phyloP scores from a whole-genome alignment of 2,329 filamentous ascomycete genomes.

The Arthrobotrys sinensis region DNA sequence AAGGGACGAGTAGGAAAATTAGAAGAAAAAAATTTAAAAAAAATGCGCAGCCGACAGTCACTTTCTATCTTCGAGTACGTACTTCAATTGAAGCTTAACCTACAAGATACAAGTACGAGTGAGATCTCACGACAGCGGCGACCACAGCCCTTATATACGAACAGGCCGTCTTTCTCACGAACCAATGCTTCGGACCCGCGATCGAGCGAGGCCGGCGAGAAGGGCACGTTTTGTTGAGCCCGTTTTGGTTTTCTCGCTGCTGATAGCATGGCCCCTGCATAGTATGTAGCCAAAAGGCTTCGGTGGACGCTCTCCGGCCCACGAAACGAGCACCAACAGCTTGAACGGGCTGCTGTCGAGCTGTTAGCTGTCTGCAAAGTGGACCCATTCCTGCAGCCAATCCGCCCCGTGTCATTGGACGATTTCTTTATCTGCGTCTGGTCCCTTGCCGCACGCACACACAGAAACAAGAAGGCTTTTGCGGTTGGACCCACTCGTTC shows the following conservation, averaged over 20 bases:
- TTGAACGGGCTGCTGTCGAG: conserved; percentile 14
- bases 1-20: conserved; percentile 1
- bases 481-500: conserved; percentile 28
- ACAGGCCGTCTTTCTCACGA: conserved; percentile 14
- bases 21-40: conserved; percentile 27
- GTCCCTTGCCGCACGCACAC: conserved; percentile 49
- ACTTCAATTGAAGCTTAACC: conserved; percentile 4
- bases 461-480: background rate
- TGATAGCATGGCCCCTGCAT: conserved; percentile 49
- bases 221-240: conserved; percentile 55
- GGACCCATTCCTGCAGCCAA: conserved; percentile 40
- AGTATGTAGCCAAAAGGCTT: conserved; percentile 14
- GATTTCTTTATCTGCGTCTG: conserved; percentile 40
- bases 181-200: conserved; percentile 43
- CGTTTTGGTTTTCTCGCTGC: conserved; percentile 10
- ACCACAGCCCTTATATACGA: conserved; percentile 19
- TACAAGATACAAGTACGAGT: background rate
- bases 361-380: conserved; percentile 16
- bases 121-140: conserved; percentile 15
- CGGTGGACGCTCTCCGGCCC: conserved; percentile 59
- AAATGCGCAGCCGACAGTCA: conserved; percentile 30
- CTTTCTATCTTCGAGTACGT: background rate
- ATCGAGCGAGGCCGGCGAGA: conserved; percentile 51
- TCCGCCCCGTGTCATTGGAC: conserved; percentile 22
- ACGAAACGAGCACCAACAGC: conserved; percentile 39